Percentiles rank a stretch among this genome's conserved stretches.
Conservation (phyloP, 495 filamentous ascomycete species). For the Alectoria sarmentosa region DNA sequence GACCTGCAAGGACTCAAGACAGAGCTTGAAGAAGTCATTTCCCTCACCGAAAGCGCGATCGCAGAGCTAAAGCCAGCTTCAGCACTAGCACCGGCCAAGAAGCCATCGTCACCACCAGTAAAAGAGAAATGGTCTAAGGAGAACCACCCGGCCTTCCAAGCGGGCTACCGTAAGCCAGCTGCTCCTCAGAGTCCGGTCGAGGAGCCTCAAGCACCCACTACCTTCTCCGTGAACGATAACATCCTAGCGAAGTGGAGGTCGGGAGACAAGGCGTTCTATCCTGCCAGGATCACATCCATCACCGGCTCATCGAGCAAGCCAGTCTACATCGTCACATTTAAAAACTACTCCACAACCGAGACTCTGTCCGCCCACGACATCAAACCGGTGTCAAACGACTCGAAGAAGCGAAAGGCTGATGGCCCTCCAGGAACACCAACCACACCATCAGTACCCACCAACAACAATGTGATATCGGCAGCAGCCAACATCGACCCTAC, state of each 20-base stretch:
- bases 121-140: constrained; percentile 68
- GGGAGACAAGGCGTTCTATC: constrained; percentile 86
- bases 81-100: constrained; percentile 40
- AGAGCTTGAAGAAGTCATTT: constrained; percentile 81
- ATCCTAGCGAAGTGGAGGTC: constrained; percentile 87
- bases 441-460: constrained; percentile 40
- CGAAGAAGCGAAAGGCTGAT: constrained; percentile 88
- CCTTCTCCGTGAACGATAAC: constrained; percentile 81
- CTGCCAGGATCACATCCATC: constrained; percentile 85
- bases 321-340: constrained; percentile 91
- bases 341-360: constrained; percentile 79
- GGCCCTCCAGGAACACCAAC: constrained; percentile 52
- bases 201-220: constrained; percentile 40
- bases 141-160: constrained; percentile 60
- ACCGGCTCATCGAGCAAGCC: constrained; percentile 83
- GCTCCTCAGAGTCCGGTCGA: constrained; percentile 39
- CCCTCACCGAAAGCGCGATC: constrained; percentile 68
- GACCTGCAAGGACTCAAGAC: constrained; percentile 71
- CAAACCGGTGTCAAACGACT: constrained; percentile 61
- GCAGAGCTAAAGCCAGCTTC: constrained; percentile 64
- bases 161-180: constrained; percentile 41
- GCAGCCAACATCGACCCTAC: constrained; percentile 79
- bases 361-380: constrained; percentile 80
- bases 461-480: constrained; percentile 73
- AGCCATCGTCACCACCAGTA: constrained; percentile 39